Conservation (phyloP, 179 eudicot species). For the Vitellaria paradoxa region DNA sequence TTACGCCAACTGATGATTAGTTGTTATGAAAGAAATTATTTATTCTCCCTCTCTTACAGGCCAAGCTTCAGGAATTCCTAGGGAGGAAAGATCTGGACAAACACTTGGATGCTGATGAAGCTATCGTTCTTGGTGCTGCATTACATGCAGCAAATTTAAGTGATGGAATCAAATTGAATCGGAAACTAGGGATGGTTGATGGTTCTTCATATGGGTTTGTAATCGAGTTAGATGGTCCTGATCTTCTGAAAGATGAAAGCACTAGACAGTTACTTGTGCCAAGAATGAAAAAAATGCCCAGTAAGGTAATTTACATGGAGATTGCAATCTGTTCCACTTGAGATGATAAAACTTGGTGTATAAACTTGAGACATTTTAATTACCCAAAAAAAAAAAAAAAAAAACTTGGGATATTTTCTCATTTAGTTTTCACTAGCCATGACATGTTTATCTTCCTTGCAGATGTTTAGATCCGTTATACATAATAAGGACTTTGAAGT, state of each 20-base stretch:
- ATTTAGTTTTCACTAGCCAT: constrained; percentile 9
- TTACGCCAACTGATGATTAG: background rate
- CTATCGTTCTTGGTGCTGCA: constrained; percentile 89
- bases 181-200: constrained; percentile 94
- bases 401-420: background rate
- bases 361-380: too few relatives aligned
- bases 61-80: constrained; percentile 87
- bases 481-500: constrained; percentile 87
- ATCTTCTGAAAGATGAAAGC: constrained; percentile 75
- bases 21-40: background rate
- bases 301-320: constrained; percentile 55
- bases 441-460: constrained; percentile 11
- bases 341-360: background rate
- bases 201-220: constrained; percentile 89
- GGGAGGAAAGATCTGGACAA: constrained; percentile 92
- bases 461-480: constrained; percentile 80
- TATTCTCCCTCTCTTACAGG: constrained; percentile 41
- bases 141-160: constrained; percentile 93
- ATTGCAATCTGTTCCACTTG: background rate
- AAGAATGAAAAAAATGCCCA: constrained; percentile 88
- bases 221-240: constrained; percentile 74
- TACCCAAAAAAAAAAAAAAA: too few relatives aligned
- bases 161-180: constrained; percentile 91
- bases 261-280: constrained; percentile 75
- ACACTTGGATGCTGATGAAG: constrained; percentile 98